Percentiles rank a stretch among this genome's conserved stretches.
Conservation (phyloP, 805 yeast genomes). For the Candida hungchunana region DNA sequence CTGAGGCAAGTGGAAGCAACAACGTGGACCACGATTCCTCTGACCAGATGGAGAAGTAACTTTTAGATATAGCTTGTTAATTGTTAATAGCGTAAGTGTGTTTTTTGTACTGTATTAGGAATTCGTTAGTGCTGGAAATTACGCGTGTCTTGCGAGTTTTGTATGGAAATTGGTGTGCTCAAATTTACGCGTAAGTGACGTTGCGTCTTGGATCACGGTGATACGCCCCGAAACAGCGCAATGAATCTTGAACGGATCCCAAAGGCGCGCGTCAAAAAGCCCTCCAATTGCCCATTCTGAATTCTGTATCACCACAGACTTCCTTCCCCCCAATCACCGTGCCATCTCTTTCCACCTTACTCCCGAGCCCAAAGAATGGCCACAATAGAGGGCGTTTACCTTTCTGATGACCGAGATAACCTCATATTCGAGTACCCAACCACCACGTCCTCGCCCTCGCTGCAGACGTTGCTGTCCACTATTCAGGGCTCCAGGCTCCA, state of each 20-base stretch:
- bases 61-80: no score
- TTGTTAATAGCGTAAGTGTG: no score
- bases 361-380: slow-evolving; percentile 22
- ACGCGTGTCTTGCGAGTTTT: no score
- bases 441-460: slow-evolving; percentile 29
- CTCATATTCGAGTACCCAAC: slow-evolving; percentile 36
- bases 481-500: slow-evolving; percentile 18
- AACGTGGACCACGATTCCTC: slow-evolving; percentile 2
- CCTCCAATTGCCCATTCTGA: no score
- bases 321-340: no score
- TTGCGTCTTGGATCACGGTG: neutral
- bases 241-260: no score
- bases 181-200: no score
- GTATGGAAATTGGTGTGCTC: no score
- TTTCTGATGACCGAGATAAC: slow-evolving; percentile 37
- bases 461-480: slow-evolving; percentile 27
- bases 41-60: slow-evolving; percentile 4
- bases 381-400: slow-evolving; percentile 35
- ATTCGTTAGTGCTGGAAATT: no score
- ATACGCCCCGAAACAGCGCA: neutral
- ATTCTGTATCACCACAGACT: no score
- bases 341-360: neutral
- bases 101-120: no score
- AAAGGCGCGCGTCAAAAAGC: no score
- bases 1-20: slow-evolving; percentile 9